Conservation (phyloP, 2,329 filamentous ascomycete genomes). For the Emydomyces testavorans region DNA sequence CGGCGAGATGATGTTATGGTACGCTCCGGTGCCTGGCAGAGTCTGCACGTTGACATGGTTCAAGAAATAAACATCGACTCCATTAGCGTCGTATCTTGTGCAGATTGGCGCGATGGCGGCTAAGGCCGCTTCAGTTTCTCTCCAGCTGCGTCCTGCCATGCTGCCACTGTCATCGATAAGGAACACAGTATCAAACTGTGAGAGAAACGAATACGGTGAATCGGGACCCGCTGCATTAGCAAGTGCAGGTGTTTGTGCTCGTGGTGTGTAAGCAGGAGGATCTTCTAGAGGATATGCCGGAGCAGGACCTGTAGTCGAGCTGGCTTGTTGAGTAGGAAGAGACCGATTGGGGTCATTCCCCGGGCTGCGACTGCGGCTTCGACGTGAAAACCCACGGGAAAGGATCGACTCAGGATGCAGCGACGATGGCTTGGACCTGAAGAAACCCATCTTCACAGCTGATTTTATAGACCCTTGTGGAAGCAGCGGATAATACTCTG, state of each 20-base stretch:
- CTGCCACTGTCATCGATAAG: constrained; percentile 85
- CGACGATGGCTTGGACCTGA: constrained; percentile 2
- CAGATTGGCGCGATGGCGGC: constrained; percentile 69
- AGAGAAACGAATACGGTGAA: constrained; percentile 64
- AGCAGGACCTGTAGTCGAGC: not conserved
- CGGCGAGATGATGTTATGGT: constrained; percentile 52
- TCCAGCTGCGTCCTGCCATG: constrained; percentile 70
- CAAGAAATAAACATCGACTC: constrained; percentile 84
- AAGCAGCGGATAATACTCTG: not conserved
- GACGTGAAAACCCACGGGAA: constrained; percentile 12
- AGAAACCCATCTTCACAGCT: constrained; percentile 7
- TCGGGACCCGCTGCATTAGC: constrained; percentile 30
- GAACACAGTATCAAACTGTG: constrained; percentile 74
- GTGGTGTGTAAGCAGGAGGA: not conserved
- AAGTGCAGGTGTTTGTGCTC: not conserved
- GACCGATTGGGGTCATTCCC: not conserved
- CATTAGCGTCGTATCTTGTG: constrained; percentile 65
- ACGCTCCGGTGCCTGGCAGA: constrained; percentile 41
- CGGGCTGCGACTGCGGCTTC: not conserved
- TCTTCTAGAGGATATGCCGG: not conserved
- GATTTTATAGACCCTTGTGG: not conserved
- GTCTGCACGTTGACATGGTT: constrained; percentile 48
- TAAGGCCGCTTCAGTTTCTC: constrained; percentile 59
- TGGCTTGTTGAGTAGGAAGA: not conserved
- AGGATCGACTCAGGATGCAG: constrained; percentile 5